Evolutionary conservation across 129 eudicot genomes (phyloP).

Genomic region (Smallanthus sonchifolius): DNA sequence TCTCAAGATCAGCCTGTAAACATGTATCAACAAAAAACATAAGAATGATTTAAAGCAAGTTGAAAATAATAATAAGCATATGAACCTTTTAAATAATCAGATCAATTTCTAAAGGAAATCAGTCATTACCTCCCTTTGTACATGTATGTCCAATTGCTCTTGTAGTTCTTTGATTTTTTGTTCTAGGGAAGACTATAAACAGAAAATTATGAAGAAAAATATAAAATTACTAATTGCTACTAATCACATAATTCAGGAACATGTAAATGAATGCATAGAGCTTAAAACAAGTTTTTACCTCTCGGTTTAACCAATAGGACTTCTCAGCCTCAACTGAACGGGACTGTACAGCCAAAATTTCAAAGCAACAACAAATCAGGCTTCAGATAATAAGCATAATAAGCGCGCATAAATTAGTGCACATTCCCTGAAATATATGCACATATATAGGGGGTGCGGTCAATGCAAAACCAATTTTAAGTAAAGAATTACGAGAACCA

Average conservation of each 20-base stretch:
- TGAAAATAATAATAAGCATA: constrained; percentile 9
- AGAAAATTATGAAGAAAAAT: background rate
- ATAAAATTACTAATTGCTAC: background rate
- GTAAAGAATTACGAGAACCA: no score
- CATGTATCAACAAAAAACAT: constrained; percentile 13
- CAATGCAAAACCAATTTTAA: background rate
- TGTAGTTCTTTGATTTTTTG: constrained; percentile 45
- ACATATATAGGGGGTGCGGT: background rate
- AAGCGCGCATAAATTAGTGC: background rate
- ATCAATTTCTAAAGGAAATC: constrained; percentile 9
- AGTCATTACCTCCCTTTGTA: constrained; percentile 48
- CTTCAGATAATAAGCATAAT: constrained; percentile 2
- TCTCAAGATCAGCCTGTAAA: constrained; percentile 35
- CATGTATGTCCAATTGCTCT: constrained; percentile 36
- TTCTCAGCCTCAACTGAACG: constrained; percentile 29
- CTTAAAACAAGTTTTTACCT: constrained; percentile 20
- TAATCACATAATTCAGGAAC: background rate
- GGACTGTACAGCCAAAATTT: constrained; percentile 22
- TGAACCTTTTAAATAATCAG: constrained; percentile 2
- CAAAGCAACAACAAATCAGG: background rate
- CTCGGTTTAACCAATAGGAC: constrained; percentile 40
- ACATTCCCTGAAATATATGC: background rate
- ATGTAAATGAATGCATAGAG: constrained; percentile 10
- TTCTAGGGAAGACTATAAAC: constrained; percentile 45
- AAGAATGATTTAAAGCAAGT: constrained; percentile 9